phyloP scores from a whole-genome alignment of 495 filamentous ascomycete species.

The Evernia prunastri region DNA sequence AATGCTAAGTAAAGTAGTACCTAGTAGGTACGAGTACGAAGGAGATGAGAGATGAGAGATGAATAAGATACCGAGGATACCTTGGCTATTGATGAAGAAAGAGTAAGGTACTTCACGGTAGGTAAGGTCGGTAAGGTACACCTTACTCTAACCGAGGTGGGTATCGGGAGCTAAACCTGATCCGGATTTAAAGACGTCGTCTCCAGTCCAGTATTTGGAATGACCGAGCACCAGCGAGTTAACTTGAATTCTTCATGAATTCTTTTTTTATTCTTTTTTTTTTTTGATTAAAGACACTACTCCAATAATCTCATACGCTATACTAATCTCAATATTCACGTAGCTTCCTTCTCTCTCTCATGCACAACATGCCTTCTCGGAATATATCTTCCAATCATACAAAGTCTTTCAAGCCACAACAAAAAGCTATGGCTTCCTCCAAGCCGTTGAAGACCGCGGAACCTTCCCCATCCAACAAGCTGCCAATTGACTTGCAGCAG shows the following conservation, averaged over 20 bases:
- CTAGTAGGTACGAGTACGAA: neutral
- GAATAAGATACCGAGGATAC: no score
- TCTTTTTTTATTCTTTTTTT: no score
- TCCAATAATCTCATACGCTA: no score
- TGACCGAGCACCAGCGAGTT: neutral
- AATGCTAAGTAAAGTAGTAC: neutral
- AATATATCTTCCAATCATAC: neutral
- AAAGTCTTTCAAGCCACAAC: neutral
- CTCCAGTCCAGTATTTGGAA: neutral
- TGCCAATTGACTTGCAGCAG: constrained; percentile 58
- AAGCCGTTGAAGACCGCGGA: neutral
- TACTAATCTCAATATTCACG: neutral
- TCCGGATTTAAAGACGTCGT: neutral
- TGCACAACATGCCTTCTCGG: neutral
- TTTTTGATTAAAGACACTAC: no score
- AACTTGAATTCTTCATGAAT: no score
- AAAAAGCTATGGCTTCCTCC: neutral
- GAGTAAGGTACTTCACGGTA: no score
- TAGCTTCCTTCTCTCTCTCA: neutral
- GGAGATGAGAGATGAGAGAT: no score
- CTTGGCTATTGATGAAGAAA: no score
- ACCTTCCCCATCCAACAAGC: constrained; percentile 24
- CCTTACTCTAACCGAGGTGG: no score
- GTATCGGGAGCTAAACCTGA: neutral
- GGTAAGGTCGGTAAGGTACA: no score